Base-by-base conservation (phyloP, 331 rosid genomes). In the Pyrus hybrid region DNA sequence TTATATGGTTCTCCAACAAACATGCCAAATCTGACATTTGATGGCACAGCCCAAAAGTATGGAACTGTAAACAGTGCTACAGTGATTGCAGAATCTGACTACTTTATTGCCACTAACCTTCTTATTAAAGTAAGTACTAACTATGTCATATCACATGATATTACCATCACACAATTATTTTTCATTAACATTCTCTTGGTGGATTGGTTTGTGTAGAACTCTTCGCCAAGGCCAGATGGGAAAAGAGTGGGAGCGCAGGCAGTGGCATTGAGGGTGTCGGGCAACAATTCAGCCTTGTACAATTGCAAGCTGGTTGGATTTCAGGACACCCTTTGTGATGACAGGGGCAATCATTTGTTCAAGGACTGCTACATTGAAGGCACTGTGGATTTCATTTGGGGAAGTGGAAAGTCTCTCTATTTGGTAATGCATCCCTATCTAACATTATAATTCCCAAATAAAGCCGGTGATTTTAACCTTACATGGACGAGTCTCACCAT, bases 291-390 rank as follows among this genome's bases (percentile, higher is more conserved):
- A 1, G 73, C 88, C 1, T 63, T 92, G 21, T 85, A 85, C 41
- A 82, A 83, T 6, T 88, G 96, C 80, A 66, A 23, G 14, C 0
- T 92, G 1, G 0, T 67, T 0, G 96, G 96, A 13, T 92, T 79
- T 68, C 97, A 92, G 13, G 93, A 92, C 77, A 92, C 96, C 0
- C 0, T 92, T 6, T 88, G 92, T 56, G 97, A 92, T 23, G 94
- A 90, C 14, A 81, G 3, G 20, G 86, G 89, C 4, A 25, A 56
- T 5, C 96, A 90, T 80, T 47, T 90, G 33, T 86, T 78, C 76
- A 92, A 88, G 58, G 83, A 87, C 5, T 86, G 92, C 61, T 63
- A 49, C 32, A 71, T 92, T 70, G 84, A 84, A 63, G 97, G 96
- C 72, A 84, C 89, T 0, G 90, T 90, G 1, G 97, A 90, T 71